Base-by-base conservation (phyloP, 2,329 filamentous ascomycete genomes). In the Xylariomycetidae sp. region DNA sequence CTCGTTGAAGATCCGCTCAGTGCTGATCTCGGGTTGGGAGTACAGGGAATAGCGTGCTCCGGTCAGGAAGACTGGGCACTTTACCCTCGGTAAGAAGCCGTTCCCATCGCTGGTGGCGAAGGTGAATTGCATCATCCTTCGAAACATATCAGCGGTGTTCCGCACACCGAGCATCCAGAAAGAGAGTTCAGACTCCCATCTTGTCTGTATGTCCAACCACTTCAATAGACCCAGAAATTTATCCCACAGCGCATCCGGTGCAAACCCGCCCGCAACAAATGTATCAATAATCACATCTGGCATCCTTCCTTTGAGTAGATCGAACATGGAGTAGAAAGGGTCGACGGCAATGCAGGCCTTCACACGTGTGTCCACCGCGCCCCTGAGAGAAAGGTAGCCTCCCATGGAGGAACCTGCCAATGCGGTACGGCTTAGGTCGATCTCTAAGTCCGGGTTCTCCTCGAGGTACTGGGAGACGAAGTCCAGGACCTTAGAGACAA, bases 401-500 rank as follows among this genome's bases (percentile, higher is more conserved):
- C 38, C 42, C 19, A 37, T 25, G 11, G 34, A 33, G 3, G 36
- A 30, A 38, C 34, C 51, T 3, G 44, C 30, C 10, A 50, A 33
- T 16, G 47, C 49, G 22, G 54, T 44, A 8, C 41, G 29, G 26
- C 51, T 39, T 9, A 51, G 27, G 31, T 56, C 52, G 7, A 54
- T 38, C n/a, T 48, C 22, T 6, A 47, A 25, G 26, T 49, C 45
- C 4, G 40, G 31, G 18, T 40, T 27, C 11, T 40, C 33, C 16
- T 39, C 27, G 10, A 36, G 20, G n/a, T n/a, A n/a, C n/a, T n/a
- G n/a, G n/a, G n/a, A n/a, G 13, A 50, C 31, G 29, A 42, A 38
- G 20, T 50, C 41, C 6, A 58, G 12, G 8, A 53, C 51, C 2
- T 15, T n/a, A 19, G 27, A 16, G 4, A 33, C 42, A 12, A 56